Base-by-base conservation (phyloP, 495 filamentous ascomycete genomes). In the Tuber magnatum region DNA sequence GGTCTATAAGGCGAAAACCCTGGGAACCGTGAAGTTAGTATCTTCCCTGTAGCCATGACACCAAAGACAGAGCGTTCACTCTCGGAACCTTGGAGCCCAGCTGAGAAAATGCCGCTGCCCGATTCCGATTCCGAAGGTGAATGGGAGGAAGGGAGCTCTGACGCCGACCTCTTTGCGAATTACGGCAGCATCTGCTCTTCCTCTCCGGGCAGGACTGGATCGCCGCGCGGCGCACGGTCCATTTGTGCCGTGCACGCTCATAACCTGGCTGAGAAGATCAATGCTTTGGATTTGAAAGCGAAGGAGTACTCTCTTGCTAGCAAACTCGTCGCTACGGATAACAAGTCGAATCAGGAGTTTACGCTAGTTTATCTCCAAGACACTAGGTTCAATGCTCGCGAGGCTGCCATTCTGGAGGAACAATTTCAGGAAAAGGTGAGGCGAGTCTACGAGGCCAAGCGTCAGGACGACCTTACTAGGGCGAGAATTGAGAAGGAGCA, bases 231-330 rank as follows among this genome's bases (percentile, higher is more conserved):
- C 10, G 76, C 61, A 14, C 74, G 79, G 39, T 78, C 28, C 73
- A 75, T 70, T 74, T 79, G 76, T n/a, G 73, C 78, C 68, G 74
- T 61, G 44, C 77, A 75, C 65, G 74, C 77, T 18, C 71, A 79
- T 35, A 68, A 72, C 43, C 68, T 79, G 22, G 77, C 77, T 70
- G 76, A 79, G 16, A 76, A 77, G 35, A 72, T 79, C 41, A 80
- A 76, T 39, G 70, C 70, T 44, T 71, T 80, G 12, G 77, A 80
- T 56, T 71, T 82, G 42, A 82, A 82, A 72, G 80, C 80, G 20
- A 74, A 79, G 12, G 80, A 81, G 44, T 82, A 82, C 68, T 81
- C 80, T 0, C 78, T 82, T 44, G 77, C 80, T 6, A 78, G 80
- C 35, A 76, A 79, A 56, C 73, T 79, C 38, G 76, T 40, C n/a